phyloP scores from a whole-genome alignment of 2,329 filamentous ascomycete genomes.

The Colletotrichum ledebouriae region DNA sequence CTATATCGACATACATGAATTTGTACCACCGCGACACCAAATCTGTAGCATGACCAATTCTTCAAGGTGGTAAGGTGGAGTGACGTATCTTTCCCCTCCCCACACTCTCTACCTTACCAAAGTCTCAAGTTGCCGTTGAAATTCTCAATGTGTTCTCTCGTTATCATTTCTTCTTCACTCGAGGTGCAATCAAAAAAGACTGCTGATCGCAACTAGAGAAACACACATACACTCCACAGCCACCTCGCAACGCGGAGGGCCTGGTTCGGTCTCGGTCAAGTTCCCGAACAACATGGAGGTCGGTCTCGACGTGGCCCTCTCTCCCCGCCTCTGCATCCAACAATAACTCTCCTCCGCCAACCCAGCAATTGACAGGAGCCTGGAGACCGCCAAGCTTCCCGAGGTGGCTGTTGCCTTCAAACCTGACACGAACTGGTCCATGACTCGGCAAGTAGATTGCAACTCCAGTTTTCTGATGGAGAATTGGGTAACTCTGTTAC shows the following conservation, averaged over 20 bases:
- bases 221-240: not conserved
- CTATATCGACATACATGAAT: not conserved
- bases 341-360: not conserved
- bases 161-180: slow-evolving; percentile 5
- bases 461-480: slow-evolving; percentile 32
- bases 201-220: not conserved
- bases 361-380: not conserved
- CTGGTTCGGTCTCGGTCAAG: slow-evolving; percentile 25
- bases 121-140: not conserved
- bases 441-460: slow-evolving; percentile 37
- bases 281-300: slow-evolving; percentile 1
- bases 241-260: not conserved
- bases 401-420: slow-evolving; percentile 6
- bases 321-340: slow-evolving; percentile 15
- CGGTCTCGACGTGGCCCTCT: not conserved
- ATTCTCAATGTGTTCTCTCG: slow-evolving; percentile 3
- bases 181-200: not conserved
- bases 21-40: slow-evolving; percentile 1
- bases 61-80: not conserved
- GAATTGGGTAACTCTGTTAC: slow-evolving; percentile 19
- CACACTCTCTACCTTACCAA: not conserved
- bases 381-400: slow-evolving; percentile 9
- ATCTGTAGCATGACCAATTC: slow-evolving; percentile 12
- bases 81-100: not conserved
- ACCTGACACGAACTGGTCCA: slow-evolving; percentile 34